Evolutionary conservation across 73 alveolate species (phyloP), one percentile per base, ranked within the genome.

Genomic region (Breviolum minutum): DNA sequence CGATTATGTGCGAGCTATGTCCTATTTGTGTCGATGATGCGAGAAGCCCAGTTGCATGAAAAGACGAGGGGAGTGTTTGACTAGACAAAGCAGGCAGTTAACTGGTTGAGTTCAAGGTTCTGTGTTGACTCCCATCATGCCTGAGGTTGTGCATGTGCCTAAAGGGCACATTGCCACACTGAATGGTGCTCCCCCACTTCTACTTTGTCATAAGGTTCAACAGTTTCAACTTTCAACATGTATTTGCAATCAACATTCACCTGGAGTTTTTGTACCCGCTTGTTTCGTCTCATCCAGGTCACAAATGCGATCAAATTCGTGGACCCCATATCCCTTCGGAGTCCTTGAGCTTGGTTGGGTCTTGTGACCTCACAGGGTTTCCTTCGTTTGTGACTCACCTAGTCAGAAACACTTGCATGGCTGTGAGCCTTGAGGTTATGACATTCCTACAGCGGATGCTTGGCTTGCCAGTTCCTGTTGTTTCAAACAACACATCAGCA

Each of bases 1-100:
- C 95, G 74, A 88, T 88, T 61, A 88, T 88, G 95, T 88, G 95
- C 95, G 95, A 88, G 20, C 95, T 88, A 26, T 30, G 86, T 85
- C 81, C 95, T 61, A 88, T 88, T 48, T 88, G 95, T 8, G 95
- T 88, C 0, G 95, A 88, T 20, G 95, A 88, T 88, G 95, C 66
- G 26, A 85, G 95, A 26, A 2, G n/a, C 83, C 95, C 12, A 82
- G 91, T 22, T 13, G 24, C 48, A 7, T 20, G 63, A 0, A 0
- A 8, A 27, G 54, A 40, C 54, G 54, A 3, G 3, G 54, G 54
- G 54, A 40, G 54, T 3, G 54, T 40, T 40, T 40, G 54, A 40
- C 54, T 40, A 40, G 54, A 40, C 54, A 40, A 40, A 40, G 54
- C 54, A 40, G 54, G 54, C 3, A 40, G 54, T 40, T 40, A 2